phyloP scores from a whole-genome alignment of 2,329 filamentous ascomycete species.

The Fusarium subglutinans region DNA sequence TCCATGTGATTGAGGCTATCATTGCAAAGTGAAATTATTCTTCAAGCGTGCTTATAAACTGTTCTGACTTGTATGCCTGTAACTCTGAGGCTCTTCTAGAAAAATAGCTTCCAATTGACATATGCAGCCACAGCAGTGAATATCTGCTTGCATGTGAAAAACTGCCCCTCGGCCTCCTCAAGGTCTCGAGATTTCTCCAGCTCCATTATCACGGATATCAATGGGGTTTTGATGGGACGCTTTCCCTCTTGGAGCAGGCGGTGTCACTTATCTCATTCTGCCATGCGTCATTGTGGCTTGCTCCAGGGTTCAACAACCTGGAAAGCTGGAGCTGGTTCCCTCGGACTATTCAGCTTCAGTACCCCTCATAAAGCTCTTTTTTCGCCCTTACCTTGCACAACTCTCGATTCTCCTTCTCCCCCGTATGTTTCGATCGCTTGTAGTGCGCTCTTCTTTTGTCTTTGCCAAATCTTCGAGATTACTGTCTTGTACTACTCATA shows the following conservation, averaged over 20 bases:
- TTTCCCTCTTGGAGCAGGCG: slow-evolving; percentile 39
- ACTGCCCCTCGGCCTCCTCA: slow-evolving; percentile 32
- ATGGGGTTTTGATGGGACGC: slow-evolving; percentile 43
- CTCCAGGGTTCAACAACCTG: slow-evolving; percentile 44
- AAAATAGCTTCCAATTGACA: neutral
- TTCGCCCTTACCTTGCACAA: slow-evolving; percentile 4
- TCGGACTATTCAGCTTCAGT: slow-evolving; percentile 27
- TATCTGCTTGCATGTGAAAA: slow-evolving; percentile 39
- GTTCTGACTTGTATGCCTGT: neutral
- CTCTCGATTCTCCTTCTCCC: neutral
- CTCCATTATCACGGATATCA: slow-evolving; percentile 32
- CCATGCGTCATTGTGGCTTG: slow-evolving; percentile 45
- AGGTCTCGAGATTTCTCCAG: slow-evolving; percentile 11
- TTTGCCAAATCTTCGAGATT: slow-evolving; percentile 24
- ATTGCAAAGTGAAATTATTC: neutral
- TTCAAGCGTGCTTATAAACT: neutral
- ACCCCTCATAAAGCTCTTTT: slow-evolving; percentile 38
- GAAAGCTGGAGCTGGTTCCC: slow-evolving; percentile 31
- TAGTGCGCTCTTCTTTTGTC: slow-evolving; percentile 19
- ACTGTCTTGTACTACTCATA: slow-evolving; percentile 11
- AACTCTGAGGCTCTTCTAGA: neutral
- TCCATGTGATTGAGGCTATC: neutral
- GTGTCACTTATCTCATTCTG: slow-evolving; percentile 38
- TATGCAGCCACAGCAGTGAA: neutral
- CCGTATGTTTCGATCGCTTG: slow-evolving; percentile 40